Evolutionary conservation across 2,329 filamentous ascomycete genomes (phyloP).

Genomic region (Exophiala phaeomuriformis): DNA sequence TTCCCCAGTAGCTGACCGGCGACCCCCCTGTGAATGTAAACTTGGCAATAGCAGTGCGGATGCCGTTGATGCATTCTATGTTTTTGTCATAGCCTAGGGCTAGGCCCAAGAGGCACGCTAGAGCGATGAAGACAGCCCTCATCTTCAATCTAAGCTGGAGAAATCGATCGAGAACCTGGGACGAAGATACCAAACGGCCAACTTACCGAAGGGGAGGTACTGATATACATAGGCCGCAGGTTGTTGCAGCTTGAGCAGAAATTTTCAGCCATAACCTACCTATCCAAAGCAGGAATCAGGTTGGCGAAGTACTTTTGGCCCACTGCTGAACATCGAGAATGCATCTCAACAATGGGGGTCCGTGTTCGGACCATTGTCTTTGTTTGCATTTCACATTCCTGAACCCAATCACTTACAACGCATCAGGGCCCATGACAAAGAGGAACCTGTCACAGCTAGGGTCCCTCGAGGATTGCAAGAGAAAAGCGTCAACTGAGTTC

Average conservation of each 20-base stretch:
- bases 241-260: not conserved
- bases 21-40: slow-evolving; percentile 10
- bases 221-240: not conserved
- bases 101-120: not conserved
- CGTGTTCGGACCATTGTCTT: not conserved
- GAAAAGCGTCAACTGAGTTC: not conserved
- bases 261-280: not conserved
- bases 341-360: not conserved
- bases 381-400: not conserved
- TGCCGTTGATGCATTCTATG: slow-evolving; percentile 9
- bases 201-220: not conserved
- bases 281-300: not conserved
- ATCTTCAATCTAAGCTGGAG: slow-evolving; percentile 3
- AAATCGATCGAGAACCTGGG: not conserved
- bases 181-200: not conserved
- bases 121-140: not conserved
- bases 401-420: not conserved
- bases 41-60: slow-evolving; percentile 6
- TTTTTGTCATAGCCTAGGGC: not conserved
- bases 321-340: not conserved
- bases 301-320: not conserved
- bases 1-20: slow-evolving; percentile 10
- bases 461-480: not conserved
- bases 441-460: not conserved
- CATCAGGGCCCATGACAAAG: not conserved